Base-by-base conservation (phyloP, 2,329 filamentous ascomycete genomes). In the Claviceps sp. region DNA sequence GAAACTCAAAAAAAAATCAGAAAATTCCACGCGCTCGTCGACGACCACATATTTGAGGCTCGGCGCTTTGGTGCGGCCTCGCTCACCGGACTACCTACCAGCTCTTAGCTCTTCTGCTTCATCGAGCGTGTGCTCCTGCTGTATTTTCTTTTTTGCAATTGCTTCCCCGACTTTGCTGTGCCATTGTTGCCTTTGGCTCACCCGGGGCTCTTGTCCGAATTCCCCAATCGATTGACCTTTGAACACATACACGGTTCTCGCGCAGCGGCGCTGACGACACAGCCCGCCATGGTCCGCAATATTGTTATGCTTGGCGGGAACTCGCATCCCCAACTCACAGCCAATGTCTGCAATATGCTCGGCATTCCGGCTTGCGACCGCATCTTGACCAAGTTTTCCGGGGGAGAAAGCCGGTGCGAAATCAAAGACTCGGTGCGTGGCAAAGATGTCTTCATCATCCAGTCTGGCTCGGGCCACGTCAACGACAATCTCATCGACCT, bases 381-480 rank as follows among this genome's bases (percentile, higher is more conserved):
- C 60, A 82, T 90, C 56, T 81, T 97, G 48, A 80, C 77, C 65
- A 96, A 96, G 72, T 98, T 98, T 73, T 88, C 89, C 37, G 89
- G 93, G 50, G 93, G 93, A 59, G 93, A 97, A 73, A 95, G 87
- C 59, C 83, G 91, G 52, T 91, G 95, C 57, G 93, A 97, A 70
- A 95, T 98, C 64, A 80, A 90, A 67, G 93, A 98, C 70, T 95
- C 89, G 14, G 93, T 98, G 50, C 86, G 93, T 61, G 93, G 88
- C 61, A 98, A 98, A 69, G 93, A 98, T 81, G 93, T 96, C 67
- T 98, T 94, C 73, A 96, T 97, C 66, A 89, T 98, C 63, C 91
- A 97, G 70, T 93, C 89, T 43, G 89, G 89, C 60, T 88, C 88
- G 60, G 89, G 89, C 57, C 87, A 86, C 62, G 88, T 96, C 71